Percentiles rank a stretch among this genome's conserved stretches.
Evolutionary conservation across 2,329 filamentous ascomycete species (phyloP).

Genomic region (Penicillium italicum): DNA sequence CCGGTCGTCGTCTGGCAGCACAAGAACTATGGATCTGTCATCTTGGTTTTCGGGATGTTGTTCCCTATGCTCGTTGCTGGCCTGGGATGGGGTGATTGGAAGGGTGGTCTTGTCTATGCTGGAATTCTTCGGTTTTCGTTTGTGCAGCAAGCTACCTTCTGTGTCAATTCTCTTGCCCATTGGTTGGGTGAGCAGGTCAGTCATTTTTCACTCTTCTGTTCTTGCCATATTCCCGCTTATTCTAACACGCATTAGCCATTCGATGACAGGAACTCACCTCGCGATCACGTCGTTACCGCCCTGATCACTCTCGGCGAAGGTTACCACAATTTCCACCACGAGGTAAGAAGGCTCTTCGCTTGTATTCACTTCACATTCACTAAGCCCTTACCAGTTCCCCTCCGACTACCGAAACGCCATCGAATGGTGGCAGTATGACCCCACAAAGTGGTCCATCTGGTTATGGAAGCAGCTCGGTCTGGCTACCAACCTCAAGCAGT

Average conservation of each 20-base stretch:
- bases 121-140: slow-evolving; percentile 79
- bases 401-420: slow-evolving; percentile 86
- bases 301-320: slow-evolving; percentile 77
- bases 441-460: slow-evolving; percentile 82
- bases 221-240: background rate
- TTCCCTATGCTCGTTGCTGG: slow-evolving; percentile 71
- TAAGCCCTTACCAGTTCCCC: slow-evolving; percentile 53
- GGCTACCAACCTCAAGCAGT: slow-evolving; percentile 83
- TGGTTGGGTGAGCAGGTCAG: slow-evolving; percentile 72
- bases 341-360: slow-evolving; percentile 32
- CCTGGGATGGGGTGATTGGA: slow-evolving; percentile 71
- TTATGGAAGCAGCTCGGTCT: slow-evolving; percentile 73
- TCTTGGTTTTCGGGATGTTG: slow-evolving; percentile 68
- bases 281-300: slow-evolving; percentile 77
- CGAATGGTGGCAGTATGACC: slow-evolving; percentile 81
- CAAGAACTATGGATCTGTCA: slow-evolving; percentile 72
- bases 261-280: slow-evolving; percentile 80
- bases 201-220: background rate
- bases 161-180: slow-evolving; percentile 82
- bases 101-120: slow-evolving; percentile 73
- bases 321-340: slow-evolving; percentile 90
- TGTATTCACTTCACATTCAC: background rate
- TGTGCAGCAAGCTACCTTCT: slow-evolving; percentile 84
- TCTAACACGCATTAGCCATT: slow-evolving; percentile 53
- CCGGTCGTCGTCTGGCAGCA: slow-evolving; percentile 79